Conservation (phyloP, 169 alveolate genomes). For the Plasmodium vivax region DNA sequence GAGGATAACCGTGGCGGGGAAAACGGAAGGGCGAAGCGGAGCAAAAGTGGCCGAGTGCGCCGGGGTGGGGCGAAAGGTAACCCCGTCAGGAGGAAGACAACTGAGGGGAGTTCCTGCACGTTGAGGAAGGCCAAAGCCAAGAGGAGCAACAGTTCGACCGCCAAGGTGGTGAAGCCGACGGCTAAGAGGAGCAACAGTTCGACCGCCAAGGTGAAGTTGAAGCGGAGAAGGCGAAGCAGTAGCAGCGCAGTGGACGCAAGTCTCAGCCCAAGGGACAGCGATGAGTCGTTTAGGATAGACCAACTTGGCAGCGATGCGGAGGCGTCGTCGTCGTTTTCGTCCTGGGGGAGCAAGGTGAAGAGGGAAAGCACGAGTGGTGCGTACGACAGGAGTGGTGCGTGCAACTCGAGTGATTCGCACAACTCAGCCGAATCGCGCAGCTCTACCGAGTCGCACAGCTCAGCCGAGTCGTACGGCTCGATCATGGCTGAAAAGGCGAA, state of each 20-base stretch:
- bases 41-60: neutral
- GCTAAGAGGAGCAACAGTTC: neutral
- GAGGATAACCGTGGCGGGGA: neutral
- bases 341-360: neutral
- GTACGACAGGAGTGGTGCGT: neutral
- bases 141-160: neutral
- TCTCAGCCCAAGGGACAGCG: slow-evolving; percentile 55
- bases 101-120: neutral
- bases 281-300: slow-evolving; percentile 5
- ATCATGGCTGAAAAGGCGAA: slow-evolving; percentile 21
- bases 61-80: neutral
- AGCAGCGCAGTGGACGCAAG: slow-evolving; percentile 3
- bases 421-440: neutral
- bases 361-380: neutral
- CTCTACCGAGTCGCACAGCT: neutral
- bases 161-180: neutral
- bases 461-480: slow-evolving; percentile 33
- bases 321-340: neutral
- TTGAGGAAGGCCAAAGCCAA: neutral
- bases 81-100: slow-evolving; percentile 5
- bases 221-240: neutral
- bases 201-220: neutral
- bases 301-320: neutral
- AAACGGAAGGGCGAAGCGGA: neutral
- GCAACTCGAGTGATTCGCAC: neutral